Evolutionary conservation across 1,284 basidiomycete species (phyloP), one percentile per base, ranked within the genome.

Genomic region (Boletus mariae): DNA sequence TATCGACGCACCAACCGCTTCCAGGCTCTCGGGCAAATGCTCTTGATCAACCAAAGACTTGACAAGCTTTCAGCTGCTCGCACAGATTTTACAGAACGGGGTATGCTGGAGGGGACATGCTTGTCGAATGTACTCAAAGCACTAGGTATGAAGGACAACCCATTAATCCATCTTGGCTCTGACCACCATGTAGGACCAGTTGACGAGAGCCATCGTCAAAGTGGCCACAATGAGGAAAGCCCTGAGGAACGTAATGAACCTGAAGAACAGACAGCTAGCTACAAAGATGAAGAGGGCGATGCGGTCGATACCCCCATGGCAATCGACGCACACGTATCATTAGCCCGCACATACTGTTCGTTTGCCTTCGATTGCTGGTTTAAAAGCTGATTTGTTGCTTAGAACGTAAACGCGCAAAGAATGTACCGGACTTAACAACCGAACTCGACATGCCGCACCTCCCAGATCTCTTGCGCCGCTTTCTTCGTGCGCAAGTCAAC

Each of bases 371-470:
- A 4, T 29, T 34, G 5, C 13, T 15, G 10, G 6, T 3, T 15
- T 12, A 4, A 12, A 4, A 15, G 28, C 9, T 34, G 12, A 34
- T 15, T 29, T 5, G 10, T 13, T 11, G 11, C 10, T 10, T 41
- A 47, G 57, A 57, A 51, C 31, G 23, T 9, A 45, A 35, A 5
- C 29, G 13, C 0, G 53, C 56, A 11, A 38, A 49, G 20, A 20
- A 20, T 20, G 20, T 20, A 20, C 20, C 2, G 2, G 48, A 9
- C 5, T 49, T 57, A 1, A 51, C 53, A 7, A 31, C 28, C 0
- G 48, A 59, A 26, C 40, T 59, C 3, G 5, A 5, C 1, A 31
- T 59, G 2, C 31, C 51, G 7, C 26, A 48, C 5, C 44, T 59
- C 5, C 32, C 10, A 4, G 10, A 34, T 15, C 4, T 34, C 6